Conservation (phyloP, 192 early-diverging fungal genomes). For the Diversispora epigaea region DNA sequence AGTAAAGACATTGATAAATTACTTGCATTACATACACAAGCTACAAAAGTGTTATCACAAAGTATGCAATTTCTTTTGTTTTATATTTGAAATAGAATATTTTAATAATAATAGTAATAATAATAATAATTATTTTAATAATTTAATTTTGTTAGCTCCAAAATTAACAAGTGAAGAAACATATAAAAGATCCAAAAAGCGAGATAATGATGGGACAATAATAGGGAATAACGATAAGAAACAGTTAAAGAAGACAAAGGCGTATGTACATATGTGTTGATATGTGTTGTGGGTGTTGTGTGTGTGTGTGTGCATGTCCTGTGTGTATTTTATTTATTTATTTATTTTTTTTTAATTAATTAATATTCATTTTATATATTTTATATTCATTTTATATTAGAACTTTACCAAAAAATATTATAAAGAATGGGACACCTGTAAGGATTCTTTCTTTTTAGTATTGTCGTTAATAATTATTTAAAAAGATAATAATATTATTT, state of each 20-base stretch:
- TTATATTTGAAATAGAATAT: background rate
- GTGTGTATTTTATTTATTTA: no score
- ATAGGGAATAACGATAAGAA: background rate
- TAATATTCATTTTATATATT: background rate
- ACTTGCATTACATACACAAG: background rate
- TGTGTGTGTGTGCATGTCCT: no score
- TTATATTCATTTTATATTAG: background rate
- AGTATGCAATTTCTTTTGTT: background rate
- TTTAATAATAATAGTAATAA: background rate
- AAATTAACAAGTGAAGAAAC: background rate
- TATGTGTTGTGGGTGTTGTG: no score
- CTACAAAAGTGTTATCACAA: background rate
- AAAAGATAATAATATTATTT: background rate
- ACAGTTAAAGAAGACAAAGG: background rate
- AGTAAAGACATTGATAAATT: background rate
- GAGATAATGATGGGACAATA: background rate
- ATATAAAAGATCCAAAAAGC: background rate
- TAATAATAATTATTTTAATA: background rate
- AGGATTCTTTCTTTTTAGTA: background rate
- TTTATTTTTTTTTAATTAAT: background rate
- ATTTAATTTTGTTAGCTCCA: no score
- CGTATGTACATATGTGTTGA: background rate
- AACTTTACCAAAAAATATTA: background rate
- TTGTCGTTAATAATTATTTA: background rate
- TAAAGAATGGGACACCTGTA: constrained; percentile 10